Percentiles rank a stretch among this genome's conserved stretches.
phyloP scores from a whole-genome alignment of 768 basidiomycete species.

The Mycena venus region DNA sequence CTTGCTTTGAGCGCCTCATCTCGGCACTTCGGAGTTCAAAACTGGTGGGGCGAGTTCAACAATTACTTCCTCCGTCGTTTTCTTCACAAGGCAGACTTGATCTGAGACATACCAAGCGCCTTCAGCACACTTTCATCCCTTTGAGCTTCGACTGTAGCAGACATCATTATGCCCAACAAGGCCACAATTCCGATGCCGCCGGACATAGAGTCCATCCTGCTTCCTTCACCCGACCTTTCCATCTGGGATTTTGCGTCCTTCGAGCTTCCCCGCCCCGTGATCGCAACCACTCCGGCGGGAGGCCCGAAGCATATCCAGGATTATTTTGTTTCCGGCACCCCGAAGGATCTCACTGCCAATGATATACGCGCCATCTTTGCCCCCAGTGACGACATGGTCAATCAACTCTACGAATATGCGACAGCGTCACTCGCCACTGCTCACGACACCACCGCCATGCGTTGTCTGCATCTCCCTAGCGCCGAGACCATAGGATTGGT shows the following conservation, averaged over 20 bases:
- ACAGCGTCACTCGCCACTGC: not conserved
- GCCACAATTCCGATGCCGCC: not conserved
- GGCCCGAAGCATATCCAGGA: not conserved
- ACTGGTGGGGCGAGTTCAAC: no score
- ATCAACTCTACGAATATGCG: not conserved
- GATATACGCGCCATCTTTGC: not conserved
- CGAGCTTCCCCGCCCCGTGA: not conserved
- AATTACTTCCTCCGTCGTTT: no score
- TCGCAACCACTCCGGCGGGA: not conserved
- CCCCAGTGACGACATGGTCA: not conserved
- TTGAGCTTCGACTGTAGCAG: no score
- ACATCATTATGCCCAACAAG: not conserved
- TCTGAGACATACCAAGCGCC: no score
- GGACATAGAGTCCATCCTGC: not conserved
- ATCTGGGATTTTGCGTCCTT: conserved; percentile 4
- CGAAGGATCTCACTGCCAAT: not conserved
- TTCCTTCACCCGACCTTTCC: not conserved
- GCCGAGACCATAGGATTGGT: not conserved
- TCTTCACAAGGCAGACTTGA: no score
- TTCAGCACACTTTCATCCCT: no score
- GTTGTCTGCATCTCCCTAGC: not conserved
- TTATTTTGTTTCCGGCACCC: not conserved
- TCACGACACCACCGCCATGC: not conserved
- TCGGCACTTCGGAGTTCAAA: no score
- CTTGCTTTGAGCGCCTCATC: no score